Evolutionary conservation across 768 basidiomycete species (phyloP), one percentile per base, ranked within the genome.

Genomic region (Boletus insuetus): DNA sequence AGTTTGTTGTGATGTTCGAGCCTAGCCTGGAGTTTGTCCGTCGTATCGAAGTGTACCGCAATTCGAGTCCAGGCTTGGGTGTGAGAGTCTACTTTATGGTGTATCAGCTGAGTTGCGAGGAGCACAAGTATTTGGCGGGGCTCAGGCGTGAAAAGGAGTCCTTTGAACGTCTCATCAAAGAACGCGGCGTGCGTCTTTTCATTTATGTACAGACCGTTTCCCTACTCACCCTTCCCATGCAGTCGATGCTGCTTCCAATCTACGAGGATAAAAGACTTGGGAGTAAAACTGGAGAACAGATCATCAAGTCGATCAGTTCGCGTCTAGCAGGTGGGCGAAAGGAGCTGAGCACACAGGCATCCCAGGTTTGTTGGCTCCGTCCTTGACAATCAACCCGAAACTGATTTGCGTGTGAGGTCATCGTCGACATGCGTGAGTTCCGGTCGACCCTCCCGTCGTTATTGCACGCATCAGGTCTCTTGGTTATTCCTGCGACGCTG

Each of bases 371-470:
- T 51, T 24, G n/a, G 11, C 22, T 26, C 14, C 29, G 10, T 43
- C 9, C 20, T 49, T 44, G 32, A 31, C 19, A 31, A 16, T n/a
- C 29, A 4, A 16, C 22, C 29, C 6, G 32, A 26, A 8, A 22
- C 0, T 57, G 29, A 63, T 5, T 3, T 0, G n/a, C 13, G 10
- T 16, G 46, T 5, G 4, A 97, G 94, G 87, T 99, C 46, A 86
- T 99, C 56, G 94, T 98, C 22, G 97, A 98, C 70, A 88, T 98
- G 83, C 84, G 96, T 61, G 97, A 99, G 71, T 98, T 99, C 71
- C 81, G 94, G 26, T 98, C 96, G 3, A 84, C 93, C 0, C 74
- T 99, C 11, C 97, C 95, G 0, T 94, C 91, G 0, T 70, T 99
- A 6, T 76, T 98, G 9, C 94, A 98, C 64, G 93, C 91, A 0